phyloP scores from a whole-genome alignment of 179 eudicot genomes.

The Spinacia oleracea region DNA sequence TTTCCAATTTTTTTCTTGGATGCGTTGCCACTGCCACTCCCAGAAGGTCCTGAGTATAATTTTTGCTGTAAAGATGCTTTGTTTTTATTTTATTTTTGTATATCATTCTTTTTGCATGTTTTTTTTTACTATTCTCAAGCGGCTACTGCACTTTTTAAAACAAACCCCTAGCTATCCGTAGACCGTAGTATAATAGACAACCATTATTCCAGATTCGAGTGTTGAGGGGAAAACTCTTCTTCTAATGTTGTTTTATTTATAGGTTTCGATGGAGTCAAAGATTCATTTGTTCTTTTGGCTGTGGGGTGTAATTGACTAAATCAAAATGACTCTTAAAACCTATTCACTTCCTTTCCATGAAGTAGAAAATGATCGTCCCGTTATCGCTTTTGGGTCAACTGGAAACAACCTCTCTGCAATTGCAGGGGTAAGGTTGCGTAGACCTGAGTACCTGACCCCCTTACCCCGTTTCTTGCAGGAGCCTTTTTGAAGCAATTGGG shows the following conservation, averaged over 20 bases:
- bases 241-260: not conserved
- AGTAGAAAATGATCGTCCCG: too few species aligned
- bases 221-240: not conserved
- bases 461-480: too few species aligned
- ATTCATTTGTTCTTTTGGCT: too few species aligned
- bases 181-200: not conserved
- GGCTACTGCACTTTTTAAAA: not conserved
- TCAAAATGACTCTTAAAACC: too few species aligned
- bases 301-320: too few species aligned
- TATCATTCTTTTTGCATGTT: not conserved
- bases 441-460: too few species aligned
- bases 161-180: not conserved
- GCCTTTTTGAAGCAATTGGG: too few species aligned
- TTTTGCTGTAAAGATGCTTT: constrained; percentile 28
- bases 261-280: too few species aligned
- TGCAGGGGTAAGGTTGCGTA: too few species aligned
- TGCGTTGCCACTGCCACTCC: constrained; percentile 34
- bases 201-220: not conserved
- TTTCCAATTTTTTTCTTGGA: constrained; percentile 13
- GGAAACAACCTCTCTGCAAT: too few species aligned
- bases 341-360: too few species aligned
- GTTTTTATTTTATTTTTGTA: constrained; percentile 8
- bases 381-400: too few species aligned
- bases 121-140: constrained; percentile 5
- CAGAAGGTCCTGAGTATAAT: constrained; percentile 16